phyloP scores from a whole-genome alignment of 495 filamentous ascomycete genomes.

The Tuber umbilicatum region DNA sequence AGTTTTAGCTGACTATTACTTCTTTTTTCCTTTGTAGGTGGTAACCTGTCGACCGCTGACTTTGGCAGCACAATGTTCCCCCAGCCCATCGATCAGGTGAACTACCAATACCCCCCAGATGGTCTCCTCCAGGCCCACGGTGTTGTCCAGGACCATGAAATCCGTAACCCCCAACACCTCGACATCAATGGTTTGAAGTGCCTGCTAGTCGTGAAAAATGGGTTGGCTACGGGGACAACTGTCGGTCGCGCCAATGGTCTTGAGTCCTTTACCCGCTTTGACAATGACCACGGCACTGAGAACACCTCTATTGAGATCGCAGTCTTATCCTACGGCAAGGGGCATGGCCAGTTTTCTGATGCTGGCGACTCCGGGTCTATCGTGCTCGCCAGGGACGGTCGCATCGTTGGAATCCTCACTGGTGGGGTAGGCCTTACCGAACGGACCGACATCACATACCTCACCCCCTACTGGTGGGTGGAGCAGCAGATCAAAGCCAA shows the following conservation, averaged over 20 bases:
- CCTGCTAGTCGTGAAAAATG: slow-evolving; percentile 18
- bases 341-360: neutral
- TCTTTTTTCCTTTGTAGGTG: neutral
- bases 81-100: neutral
- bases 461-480: neutral
- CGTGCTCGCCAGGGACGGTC: neutral
- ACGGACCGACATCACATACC: neutral
- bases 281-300: neutral
- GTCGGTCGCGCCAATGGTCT: slow-evolving; percentile 17
- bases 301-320: slow-evolving; percentile 6
- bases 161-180: slow-evolving; percentile 18
- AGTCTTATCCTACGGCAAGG: neutral
- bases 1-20: too few species aligned
- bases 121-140: slow-evolving; percentile 19
- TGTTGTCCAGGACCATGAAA: slow-evolving; percentile 15
- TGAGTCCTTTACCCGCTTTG: slow-evolving; percentile 8
- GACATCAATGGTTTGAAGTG: slow-evolving; percentile 16
- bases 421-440: neutral
- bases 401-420: neutral
- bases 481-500: neutral
- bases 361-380: neutral
- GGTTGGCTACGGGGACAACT: slow-evolving; percentile 11
- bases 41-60: neutral
- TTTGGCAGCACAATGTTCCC: neutral
- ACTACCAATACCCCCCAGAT: slow-evolving; percentile 4